Conservation (phyloP, 2,329 filamentous ascomycete species). For the Pestalotiopsis sp. region DNA sequence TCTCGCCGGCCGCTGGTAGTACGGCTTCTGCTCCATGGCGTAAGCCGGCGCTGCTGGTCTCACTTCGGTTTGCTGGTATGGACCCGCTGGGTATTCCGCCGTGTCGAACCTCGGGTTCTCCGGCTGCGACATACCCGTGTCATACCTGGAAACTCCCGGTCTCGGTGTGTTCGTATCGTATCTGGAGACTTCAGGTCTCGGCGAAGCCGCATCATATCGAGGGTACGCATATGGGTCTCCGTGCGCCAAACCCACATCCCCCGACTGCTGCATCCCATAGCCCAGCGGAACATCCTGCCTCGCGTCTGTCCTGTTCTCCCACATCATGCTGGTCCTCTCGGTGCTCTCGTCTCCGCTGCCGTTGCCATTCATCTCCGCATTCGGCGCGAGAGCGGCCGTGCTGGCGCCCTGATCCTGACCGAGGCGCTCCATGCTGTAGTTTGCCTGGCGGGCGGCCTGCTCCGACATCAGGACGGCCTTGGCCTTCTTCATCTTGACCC, state of each 20-base stretch:
- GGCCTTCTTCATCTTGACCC: conserved; percentile 35
- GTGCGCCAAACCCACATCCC: neutral
- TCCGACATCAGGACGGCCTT: conserved; percentile 37
- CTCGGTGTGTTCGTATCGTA: neutral
- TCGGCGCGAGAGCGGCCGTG: neutral
- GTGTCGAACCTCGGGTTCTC: neutral
- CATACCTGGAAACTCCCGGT: neutral
- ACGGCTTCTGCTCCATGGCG: conserved; percentile 10
- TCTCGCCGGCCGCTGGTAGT: neutral
- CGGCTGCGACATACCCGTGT: neutral
- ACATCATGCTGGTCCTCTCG: neutral
- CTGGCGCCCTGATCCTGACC: neutral
- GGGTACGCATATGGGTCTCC: neutral
- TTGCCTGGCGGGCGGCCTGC: conserved; percentile 25
- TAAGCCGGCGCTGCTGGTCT: neutral
- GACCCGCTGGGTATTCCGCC: neutral
- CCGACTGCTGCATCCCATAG: neutral
- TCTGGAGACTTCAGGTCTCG: neutral
- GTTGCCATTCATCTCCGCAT: neutral
- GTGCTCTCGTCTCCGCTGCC: neutral
- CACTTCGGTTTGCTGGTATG: neutral
- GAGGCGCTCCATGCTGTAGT: conserved; percentile 5
- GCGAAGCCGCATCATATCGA: neutral
- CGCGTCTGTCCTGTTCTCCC: neutral
- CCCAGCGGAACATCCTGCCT: neutral